Evolutionary conservation across 495 filamentous ascomycete species (phyloP).

Genomic region (Penicillium longicatenatum): DNA sequence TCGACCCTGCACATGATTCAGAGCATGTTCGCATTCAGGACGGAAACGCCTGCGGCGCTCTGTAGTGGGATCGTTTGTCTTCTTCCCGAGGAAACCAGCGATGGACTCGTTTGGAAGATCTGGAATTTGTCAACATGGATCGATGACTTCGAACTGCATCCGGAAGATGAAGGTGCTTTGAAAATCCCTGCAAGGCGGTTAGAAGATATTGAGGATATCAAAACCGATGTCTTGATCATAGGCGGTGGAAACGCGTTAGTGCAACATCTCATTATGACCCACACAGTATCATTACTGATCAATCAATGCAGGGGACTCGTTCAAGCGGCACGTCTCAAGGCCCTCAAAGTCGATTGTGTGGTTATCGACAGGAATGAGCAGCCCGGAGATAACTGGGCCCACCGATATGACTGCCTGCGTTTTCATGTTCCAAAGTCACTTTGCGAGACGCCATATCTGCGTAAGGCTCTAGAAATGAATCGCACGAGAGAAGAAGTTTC

Average conservation of each 20-base stretch:
- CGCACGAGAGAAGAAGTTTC: neutral
- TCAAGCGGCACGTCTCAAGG: neutral
- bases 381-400: neutral
- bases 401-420: neutral
- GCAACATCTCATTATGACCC: neutral
- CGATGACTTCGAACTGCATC: neutral
- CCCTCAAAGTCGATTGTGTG: neutral
- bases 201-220: neutral
- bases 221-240: neutral
- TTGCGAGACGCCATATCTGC: neutral
- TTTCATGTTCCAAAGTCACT: neutral
- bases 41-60: neutral
- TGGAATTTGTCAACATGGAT: neutral
- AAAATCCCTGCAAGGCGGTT: neutral
- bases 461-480: neutral
- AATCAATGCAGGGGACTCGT: neutral
- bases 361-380: neutral
- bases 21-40: neutral
- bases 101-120: neutral
- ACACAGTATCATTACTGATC: neutral
- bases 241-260: slow-evolving; percentile 3
- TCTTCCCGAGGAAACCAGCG: neutral
- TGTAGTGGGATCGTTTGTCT: neutral
- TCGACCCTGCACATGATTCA: neutral
- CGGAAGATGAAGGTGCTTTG: neutral